Conservation (phyloP, 345 rosid species). For the Eucalyptus cladocalyx region DNA sequence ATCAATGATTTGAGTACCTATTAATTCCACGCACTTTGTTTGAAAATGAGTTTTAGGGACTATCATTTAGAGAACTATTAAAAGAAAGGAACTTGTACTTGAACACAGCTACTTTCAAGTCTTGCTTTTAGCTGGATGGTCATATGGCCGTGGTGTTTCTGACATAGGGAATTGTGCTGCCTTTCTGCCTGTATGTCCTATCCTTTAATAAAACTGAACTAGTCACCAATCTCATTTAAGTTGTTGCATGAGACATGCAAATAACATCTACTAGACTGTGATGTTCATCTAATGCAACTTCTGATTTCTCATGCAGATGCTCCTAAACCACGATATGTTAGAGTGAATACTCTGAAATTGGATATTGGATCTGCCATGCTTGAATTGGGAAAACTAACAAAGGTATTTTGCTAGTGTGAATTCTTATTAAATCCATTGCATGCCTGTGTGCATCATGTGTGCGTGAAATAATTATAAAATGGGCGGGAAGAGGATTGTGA, state of each 20-base stretch:
- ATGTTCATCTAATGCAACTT: neutral
- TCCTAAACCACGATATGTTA: conserved; percentile 63
- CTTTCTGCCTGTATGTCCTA: neutral
- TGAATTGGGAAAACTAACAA: conserved; percentile 45
- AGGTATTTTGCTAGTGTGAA: conserved; percentile 20
- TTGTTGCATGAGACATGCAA: neutral
- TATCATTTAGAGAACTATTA: neutral
- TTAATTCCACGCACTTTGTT: neutral
- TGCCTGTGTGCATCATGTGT: neutral
- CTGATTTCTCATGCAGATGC: conserved; percentile 32
- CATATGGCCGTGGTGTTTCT: neutral
- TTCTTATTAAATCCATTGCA: neutral
- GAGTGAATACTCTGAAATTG: conserved; percentile 80
- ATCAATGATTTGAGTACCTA: neutral
- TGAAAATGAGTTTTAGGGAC: neutral
- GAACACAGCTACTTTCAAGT: neutral
- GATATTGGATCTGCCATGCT: conserved; percentile 47
- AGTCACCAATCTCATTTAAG: neutral
- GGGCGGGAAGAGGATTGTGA: neutral
- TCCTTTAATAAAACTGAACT: neutral
- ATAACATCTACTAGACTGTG: neutral
- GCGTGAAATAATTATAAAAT: neutral
- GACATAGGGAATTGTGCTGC: neutral
- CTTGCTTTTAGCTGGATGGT: neutral
- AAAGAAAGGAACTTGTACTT: neutral